Percentiles rank a stretch among this genome's conserved stretches.
Evolutionary conservation across 2,329 filamentous ascomycete species (phyloP).

Genomic region (Venturiaceae sp.): DNA sequence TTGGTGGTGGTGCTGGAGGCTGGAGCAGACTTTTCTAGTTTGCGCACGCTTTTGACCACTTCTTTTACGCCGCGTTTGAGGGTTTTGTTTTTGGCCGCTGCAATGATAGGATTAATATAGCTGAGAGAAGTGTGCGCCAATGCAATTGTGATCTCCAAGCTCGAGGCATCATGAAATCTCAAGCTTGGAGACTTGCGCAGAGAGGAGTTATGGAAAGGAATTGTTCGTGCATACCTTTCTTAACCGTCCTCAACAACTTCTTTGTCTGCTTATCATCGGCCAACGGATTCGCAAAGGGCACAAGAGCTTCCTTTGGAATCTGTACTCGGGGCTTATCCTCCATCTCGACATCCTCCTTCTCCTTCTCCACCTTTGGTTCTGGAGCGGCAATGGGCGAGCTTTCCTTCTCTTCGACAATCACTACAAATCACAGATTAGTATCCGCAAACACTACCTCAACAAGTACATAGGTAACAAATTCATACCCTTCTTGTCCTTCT

Average conservation of each 20-base stretch:
- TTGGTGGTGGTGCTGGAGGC: slow-evolving; percentile 41
- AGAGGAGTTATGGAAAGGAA: background rate
- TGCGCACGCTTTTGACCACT: slow-evolving; percentile 95
- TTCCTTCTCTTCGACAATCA: slow-evolving; percentile 29
- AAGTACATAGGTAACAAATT: background rate
- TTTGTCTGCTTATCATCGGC: slow-evolving; percentile 67
- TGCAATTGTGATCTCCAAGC: background rate
- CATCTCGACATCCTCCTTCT: slow-evolving; percentile 24
- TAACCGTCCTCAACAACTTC: slow-evolving; percentile 56
- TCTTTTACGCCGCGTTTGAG: slow-evolving; percentile 98
- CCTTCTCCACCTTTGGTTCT: background rate
- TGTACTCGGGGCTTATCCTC: slow-evolving; percentile 26
- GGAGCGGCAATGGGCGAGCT: background rate
- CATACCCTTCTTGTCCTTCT: slow-evolving; percentile 35
- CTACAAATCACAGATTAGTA: slow-evolving; percentile 12
- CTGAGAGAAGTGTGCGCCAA: background rate
- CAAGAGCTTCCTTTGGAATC: slow-evolving; percentile 44
- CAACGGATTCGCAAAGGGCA: slow-evolving; percentile 75
- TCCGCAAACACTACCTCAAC: background rate
- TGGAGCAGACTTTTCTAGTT: slow-evolving; percentile 63
- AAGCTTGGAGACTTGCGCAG: background rate
- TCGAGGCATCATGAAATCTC: background rate
- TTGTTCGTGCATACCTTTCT: slow-evolving; percentile 49
- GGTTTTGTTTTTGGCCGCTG: slow-evolving; percentile 89
- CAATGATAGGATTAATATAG: slow-evolving; percentile 11